Evolutionary conservation across 2,329 filamentous ascomycete genomes (phyloP), one percentile per base, ranked within the genome.

Genomic region (Scedosporium aurantiacum): DNA sequence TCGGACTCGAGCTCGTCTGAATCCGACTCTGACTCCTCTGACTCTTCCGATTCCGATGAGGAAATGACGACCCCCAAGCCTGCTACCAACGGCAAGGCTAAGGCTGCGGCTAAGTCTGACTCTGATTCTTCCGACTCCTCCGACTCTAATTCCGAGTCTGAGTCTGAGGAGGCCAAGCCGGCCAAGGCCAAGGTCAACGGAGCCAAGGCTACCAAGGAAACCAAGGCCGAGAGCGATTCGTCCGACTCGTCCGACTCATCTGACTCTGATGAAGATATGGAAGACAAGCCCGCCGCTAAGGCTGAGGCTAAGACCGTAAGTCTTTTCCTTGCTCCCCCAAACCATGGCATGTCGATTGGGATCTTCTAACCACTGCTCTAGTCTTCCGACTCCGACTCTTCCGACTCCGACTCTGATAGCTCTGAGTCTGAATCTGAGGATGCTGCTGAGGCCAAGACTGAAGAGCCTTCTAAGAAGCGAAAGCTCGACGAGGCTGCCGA

Each of bases 401-500:
- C 70, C 23, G 67, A 71, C 58, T 71, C 70, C 25, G 69, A 73
- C 37, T 68, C 68, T 54, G 69, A 68, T 37, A 64, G 63, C 60
- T 66, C 65, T 37, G 67, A 72, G 57, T 71, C 69, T 40, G 70
- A 73, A 18, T 69, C 68, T 18, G 70, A 71, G 60, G 69, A 66
- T 50, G 68, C 71, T 54, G 70, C 74, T 58, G 66, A 73, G 65
- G 68, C 71, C 61, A 70, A 72, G 62, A 70, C 71, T 47, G 71
- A 74, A 55, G 67, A 73, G 56, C 74, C 78, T 60, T 72, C 75
- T 64, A 78, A 79, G 72, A 75, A 79, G 74, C 75, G 74, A 66
- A 75, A 79, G 74, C 74, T 74, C 62, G 79, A 80, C 66, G 78
- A 81, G 55, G 60, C 61, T 16, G 72, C 75, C 61, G 77, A 79